Percentiles rank a stretch among this genome's conserved stretches.
phyloP scores from a whole-genome alignment of 225 moss, liverwort and hornwort species.

The Pseudisothecium myosuroides region DNA sequence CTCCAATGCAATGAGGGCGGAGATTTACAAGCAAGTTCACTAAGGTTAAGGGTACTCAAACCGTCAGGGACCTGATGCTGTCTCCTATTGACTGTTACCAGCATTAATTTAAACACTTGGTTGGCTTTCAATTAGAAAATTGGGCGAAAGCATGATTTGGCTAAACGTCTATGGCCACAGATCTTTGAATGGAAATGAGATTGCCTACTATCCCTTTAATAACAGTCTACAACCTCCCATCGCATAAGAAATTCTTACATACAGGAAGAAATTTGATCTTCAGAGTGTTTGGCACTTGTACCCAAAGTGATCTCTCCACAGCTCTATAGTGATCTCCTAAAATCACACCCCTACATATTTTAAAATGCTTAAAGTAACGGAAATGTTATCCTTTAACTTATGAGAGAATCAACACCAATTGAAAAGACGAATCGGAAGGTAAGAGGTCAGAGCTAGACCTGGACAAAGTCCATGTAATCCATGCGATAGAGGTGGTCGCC shows the following conservation, averaged over 20 bases:
- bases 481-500: conserved; percentile 45
- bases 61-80: background rate
- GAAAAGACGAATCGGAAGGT: background rate
- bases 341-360: background rate
- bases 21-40: background rate
- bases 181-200: background rate
- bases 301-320: background rate
- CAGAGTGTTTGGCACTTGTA: background rate
- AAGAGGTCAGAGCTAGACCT: background rate
- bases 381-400: background rate
- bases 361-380: background rate
- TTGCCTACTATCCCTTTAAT: background rate
- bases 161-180: background rate
- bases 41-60: background rate
- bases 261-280: background rate
- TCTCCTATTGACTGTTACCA: background rate
- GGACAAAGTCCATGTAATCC: conserved; percentile 47
- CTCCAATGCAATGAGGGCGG: background rate
- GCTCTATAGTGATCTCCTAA: background rate
- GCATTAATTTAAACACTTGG: background rate
- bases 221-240: too few relatives aligned
- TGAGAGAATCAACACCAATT: background rate
- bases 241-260: background rate
- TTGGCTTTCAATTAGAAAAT: background rate
- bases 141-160: background rate